Conservation (phyloP, 23 red algal species). For the Pyropia yezoensis region DNA sequence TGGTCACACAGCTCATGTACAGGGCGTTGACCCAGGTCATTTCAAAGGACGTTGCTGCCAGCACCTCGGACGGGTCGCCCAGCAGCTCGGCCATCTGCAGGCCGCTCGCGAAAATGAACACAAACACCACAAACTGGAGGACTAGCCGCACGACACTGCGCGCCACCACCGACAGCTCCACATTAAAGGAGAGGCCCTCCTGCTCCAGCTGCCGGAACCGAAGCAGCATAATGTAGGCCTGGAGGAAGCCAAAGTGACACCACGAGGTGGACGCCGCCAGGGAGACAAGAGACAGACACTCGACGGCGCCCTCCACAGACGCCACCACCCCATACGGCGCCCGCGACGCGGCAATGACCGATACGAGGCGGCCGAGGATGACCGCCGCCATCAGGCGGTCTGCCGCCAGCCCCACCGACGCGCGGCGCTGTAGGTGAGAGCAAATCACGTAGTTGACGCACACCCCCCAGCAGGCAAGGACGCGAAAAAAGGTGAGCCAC, state of each 20-base stretch:
- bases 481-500: no score
- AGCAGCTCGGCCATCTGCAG: slow-evolving; percentile 53
- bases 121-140: slow-evolving; percentile 57
- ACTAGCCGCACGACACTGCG: slow-evolving; percentile 24
- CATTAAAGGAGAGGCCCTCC: neutral
- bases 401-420: no score
- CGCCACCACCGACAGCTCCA: slow-evolving; percentile 18
- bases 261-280: slow-evolving; percentile 22
- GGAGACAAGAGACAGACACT: slow-evolving; percentile 43
- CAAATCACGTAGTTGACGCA: no score
- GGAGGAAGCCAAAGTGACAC: slow-evolving; percentile 73
- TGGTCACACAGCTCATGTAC: slow-evolving; percentile 66
- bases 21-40: slow-evolving; percentile 57
- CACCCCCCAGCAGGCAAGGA: no score
- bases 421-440: no score
- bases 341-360: no score
- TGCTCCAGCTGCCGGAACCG: slow-evolving; percentile 49
- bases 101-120: slow-evolving; percentile 55
- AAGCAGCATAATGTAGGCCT: slow-evolving; percentile 47
- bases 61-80: slow-evolving; percentile 34
- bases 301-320: slow-evolving; percentile 23
- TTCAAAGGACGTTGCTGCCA: slow-evolving; percentile 51
- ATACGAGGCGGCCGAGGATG: no score
- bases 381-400: no score
- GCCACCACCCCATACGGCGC: no score